phyloP scores from a whole-genome alignment of 441 rosid genomes.

The Sinapis alba region DNA sequence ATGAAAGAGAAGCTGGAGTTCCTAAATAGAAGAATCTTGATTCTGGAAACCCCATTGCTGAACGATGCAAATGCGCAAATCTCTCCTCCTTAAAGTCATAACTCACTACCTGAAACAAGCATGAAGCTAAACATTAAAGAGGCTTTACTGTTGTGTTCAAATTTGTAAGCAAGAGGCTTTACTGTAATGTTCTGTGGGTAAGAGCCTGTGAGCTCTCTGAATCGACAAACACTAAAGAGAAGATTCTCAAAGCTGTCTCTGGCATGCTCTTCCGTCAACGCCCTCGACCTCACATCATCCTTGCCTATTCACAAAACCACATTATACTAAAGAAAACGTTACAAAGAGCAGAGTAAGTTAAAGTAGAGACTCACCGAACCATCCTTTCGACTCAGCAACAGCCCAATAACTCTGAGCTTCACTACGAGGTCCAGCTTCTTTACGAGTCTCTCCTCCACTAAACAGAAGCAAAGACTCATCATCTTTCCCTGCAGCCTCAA shows the following conservation, averaged over 20 bases:
- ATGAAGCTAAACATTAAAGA: not conserved
- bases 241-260: conserved; percentile 99
- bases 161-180: conserved; percentile 39
- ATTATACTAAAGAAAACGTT: not conserved
- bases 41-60: conserved; percentile 84
- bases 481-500: conserved; percentile 63
- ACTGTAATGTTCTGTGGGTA: conserved; percentile 92
- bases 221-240: conserved; percentile 87
- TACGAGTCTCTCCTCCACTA: conserved; percentile 67
- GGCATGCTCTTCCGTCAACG: conserved; percentile 98
- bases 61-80: conserved; percentile 76
- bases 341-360: not conserved
- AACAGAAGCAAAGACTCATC: conserved; percentile 79
- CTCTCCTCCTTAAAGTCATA: conserved; percentile 92
- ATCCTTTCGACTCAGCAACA: conserved; percentile 88
- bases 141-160: conserved; percentile 76
- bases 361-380: conserved; percentile 83
- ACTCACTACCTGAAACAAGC: conserved; percentile 70
- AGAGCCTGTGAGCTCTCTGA: conserved; percentile 90
- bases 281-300: conserved; percentile 75
- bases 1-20: conserved; percentile 62
- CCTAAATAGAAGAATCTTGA: conserved; percentile 76
- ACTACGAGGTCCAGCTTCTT: conserved; percentile 93
- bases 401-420: conserved; percentile 99
- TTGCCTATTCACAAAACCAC: conserved; percentile 54